A percentile compares a stretch with the other conserved stretches of the same genome.
phyloP scores from a whole-genome alignment of 1,284 basidiomycete genomes.

The Xerocomus cyaneibrunnescens region DNA sequence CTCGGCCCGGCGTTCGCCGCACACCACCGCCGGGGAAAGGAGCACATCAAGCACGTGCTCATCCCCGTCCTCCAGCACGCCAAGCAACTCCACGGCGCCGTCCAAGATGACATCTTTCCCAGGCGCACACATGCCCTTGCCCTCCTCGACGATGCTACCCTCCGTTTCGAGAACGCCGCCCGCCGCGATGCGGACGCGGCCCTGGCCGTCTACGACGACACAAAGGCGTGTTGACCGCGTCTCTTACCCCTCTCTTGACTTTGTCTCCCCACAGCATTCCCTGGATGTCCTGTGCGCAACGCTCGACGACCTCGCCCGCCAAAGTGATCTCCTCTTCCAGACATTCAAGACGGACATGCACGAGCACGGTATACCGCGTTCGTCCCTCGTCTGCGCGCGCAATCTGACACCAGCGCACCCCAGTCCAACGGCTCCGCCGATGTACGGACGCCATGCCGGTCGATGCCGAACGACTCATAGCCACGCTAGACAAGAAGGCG shows the following conservation, averaged over 20 bases:
- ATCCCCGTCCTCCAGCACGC: slow-evolving; percentile 31
- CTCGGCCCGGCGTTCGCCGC: slow-evolving; percentile 27
- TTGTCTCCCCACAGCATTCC: slow-evolving; percentile 14
- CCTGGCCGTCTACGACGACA: slow-evolving; percentile 12
- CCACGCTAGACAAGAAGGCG: slow-evolving; percentile 26
- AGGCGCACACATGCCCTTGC: slow-evolving; percentile 16
- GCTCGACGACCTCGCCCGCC: slow-evolving; percentile 20
- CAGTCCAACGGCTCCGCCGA: slow-evolving; percentile 25
- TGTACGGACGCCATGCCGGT: slow-evolving; percentile 17
- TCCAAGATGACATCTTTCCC: slow-evolving; percentile 24
- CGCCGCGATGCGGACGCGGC: slow-evolving; percentile 18
- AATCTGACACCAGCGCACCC: slow-evolving; percentile 10
- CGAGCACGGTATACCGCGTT: slow-evolving; percentile 21
- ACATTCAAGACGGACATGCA: slow-evolving; percentile 22
- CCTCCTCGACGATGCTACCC: slow-evolving; percentile 19
- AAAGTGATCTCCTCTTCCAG: slow-evolving; percentile 27
- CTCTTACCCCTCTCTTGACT: slow-evolving; percentile 8
- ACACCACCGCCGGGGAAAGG: slow-evolving; percentile 17
- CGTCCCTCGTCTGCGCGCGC: background rate
- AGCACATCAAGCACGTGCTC: slow-evolving; percentile 20
- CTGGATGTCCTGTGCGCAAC: slow-evolving; percentile 21
- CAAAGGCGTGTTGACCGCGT: slow-evolving; percentile 26
- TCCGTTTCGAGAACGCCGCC: slow-evolving; percentile 17
- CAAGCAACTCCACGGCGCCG: slow-evolving; percentile 28
- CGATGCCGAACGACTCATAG: slow-evolving; percentile 29